Evolutionary conservation across 2,329 filamentous ascomycete genomes (phyloP).

Genomic region (Monosporascus sp.): DNA sequence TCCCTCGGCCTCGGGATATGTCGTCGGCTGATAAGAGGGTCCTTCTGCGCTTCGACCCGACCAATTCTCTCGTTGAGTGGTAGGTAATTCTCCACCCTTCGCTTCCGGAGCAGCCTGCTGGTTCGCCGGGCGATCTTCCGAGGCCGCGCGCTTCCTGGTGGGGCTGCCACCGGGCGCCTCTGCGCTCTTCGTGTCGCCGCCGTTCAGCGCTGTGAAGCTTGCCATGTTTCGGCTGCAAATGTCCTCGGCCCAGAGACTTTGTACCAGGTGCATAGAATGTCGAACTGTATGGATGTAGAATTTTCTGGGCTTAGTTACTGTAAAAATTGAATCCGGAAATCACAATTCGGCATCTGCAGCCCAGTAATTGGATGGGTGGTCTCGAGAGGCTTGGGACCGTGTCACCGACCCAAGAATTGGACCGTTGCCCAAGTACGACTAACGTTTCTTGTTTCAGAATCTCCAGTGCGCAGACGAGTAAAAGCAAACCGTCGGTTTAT

Average conservation of each 20-base stretch:
- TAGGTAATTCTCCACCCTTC: slow-evolving; percentile 17
- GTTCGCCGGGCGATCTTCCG: slow-evolving; percentile 21
- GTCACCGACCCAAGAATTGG: no score
- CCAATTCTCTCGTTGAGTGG: slow-evolving; percentile 36
- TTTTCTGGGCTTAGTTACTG: not conserved
- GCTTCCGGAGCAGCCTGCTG: slow-evolving; percentile 20
- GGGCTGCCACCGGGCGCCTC: slow-evolving; percentile 21
- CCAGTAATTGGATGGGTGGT: not conserved
- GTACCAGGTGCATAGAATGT: slow-evolving; percentile 23
- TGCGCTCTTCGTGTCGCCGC: slow-evolving; percentile 22
- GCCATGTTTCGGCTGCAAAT: slow-evolving; percentile 26
- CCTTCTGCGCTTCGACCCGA: slow-evolving; percentile 36
- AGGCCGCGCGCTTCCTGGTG: slow-evolving; percentile 16
- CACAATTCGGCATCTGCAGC: not conserved
- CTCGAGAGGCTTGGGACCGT: not conserved
- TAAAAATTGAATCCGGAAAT: slow-evolving; percentile 2
- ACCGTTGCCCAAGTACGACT: not conserved
- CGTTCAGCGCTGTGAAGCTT: slow-evolving; percentile 29
- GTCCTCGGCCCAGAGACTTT: slow-evolving; percentile 20
- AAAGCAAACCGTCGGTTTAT: no score
- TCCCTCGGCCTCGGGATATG: slow-evolving; percentile 40
- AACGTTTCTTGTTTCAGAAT: not conserved
- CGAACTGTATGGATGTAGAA: not conserved
- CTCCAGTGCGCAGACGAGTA: not conserved
- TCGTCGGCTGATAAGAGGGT: slow-evolving; percentile 33